phyloP scores from a whole-genome alignment of 2,329 filamentous ascomycete species.

The Alternaria hordeiaustralica region DNA sequence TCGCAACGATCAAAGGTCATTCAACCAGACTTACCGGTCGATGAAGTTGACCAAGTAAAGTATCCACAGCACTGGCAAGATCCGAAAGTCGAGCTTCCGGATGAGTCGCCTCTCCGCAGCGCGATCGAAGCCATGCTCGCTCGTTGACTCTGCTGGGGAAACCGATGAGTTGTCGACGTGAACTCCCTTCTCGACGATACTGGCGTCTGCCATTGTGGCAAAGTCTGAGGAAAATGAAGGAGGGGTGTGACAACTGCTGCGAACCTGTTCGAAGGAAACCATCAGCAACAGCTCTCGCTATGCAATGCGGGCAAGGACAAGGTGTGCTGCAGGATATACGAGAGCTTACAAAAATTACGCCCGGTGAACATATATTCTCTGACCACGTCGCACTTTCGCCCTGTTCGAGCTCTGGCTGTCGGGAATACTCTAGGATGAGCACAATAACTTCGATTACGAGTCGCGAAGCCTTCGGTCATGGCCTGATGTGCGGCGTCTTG shows the following conservation, averaged over 20 bases:
- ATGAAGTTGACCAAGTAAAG: slow-evolving; percentile 44
- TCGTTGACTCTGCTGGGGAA: slow-evolving; percentile 13
- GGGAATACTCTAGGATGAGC: background rate
- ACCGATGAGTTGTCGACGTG: slow-evolving; percentile 3
- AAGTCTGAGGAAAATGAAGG: background rate
- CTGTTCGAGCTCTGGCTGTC: background rate
- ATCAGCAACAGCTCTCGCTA: background rate
- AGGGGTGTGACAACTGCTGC: background rate
- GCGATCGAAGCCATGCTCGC: slow-evolving; percentile 26
- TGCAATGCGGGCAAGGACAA: background rate
- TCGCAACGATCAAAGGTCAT: background rate
- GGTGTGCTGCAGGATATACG: background rate
- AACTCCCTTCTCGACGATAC: slow-evolving; percentile 16
- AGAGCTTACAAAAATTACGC: background rate
- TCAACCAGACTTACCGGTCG: slow-evolving; percentile 26
- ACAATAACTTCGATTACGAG: background rate
- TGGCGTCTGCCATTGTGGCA: background rate
- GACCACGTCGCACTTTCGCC: background rate
- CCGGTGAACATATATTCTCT: background rate
- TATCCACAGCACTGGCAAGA: slow-evolving; percentile 42
- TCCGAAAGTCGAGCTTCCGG: slow-evolving; percentile 39
- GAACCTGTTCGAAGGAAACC: background rate
- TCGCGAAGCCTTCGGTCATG: background rate
- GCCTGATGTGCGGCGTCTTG: background rate
- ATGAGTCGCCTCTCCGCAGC: slow-evolving; percentile 34